Base-by-base conservation (phyloP, 768 basidiomycete species). In the Leccinellum luteum region DNA sequence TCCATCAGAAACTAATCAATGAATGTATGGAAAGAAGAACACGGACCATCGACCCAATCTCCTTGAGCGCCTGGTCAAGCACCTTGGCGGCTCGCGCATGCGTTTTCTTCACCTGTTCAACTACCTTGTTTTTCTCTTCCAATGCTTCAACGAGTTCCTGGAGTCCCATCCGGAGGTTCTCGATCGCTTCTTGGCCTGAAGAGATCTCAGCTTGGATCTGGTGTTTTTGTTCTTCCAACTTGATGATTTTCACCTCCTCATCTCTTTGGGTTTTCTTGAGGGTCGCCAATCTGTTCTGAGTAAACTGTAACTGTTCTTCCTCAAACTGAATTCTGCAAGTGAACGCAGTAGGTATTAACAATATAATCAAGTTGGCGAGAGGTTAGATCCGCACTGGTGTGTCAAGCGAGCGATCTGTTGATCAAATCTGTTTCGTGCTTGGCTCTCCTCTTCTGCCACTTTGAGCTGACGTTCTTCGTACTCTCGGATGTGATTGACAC, bases 401-500 rank as follows among this genome's bases (percentile, higher is more conserved):
- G 81, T 85, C 56, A 98, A 75, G 9, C 95, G 81, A 0, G 89
- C 87, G 58, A 95, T 89, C 69, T 95, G 93, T 5, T 86, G 90
- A 61, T 94, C 87, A 63, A 85, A 96, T 48, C 88, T 81, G 62
- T 94, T 74, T 56, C 91, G 77, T 8, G 90, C 90, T 64, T 90
- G 91, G 66, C 84, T 90, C 71, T 94, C 93, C 64, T 91, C 90
- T 71, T 94, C 88, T 0, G 91, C 92, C 23, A 91, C 83, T 70
- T 88, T 90, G 30, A 98, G 77, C 66, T 96, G 93, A 21, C 89
- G 85, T 68, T 93, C 90, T 73, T 98, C 96, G 69, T 95, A 99
- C 64, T 95, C 92, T 27, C 95, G 85, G 60, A 99, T 93, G 72
- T 86, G 86, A 15, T 75, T 70, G 7, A 97, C 87, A 10, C 85